Evolutionary conservation across 2,329 filamentous ascomycete species (phyloP), one percentile per base, ranked within the genome.

Genomic region (Seiridium cupressi): DNA sequence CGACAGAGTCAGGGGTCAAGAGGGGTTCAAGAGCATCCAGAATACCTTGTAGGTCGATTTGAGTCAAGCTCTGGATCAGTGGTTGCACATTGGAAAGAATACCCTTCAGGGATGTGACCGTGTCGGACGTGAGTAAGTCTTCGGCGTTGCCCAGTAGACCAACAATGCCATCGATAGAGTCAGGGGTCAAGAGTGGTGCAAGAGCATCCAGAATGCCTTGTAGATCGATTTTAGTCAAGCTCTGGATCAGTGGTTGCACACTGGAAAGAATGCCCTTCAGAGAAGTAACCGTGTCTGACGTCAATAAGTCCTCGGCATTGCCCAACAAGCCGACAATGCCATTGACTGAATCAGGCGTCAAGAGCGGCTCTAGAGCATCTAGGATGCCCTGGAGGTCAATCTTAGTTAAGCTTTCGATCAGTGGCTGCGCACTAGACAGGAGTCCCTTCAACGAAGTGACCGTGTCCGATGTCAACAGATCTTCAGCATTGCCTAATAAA

Each of bases 11-110:
- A 6, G 63, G 61, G 2, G 66, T 73, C 13, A 78, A 62, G 0
- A 78, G 66, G 3, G 76, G 76, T 1, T 62, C 63, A 3, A 76
- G 53, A 3, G 75, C 69, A 10, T 75, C 68, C 0, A 77, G 55
- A 0, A 77, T 61, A 3, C 67, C 65, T 32, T 70, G 60, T 1
- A 77, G 63, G 26, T 76, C 69, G 4, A 76, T 58, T 32, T 73
- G 64, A 8, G 65, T 63, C 2, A 75, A 61, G 3, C 64, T 66
- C 1, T 61, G 62, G 8, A 63, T 60, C 3, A 63, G 55, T 3
- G 60, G 62, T 7, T 60, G 46, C 1, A 51, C 62, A 10, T 58
- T 60, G 18, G 49, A 26, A 18, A 75, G 65, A 0, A 76, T 62
- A 10, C 35, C 44, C 36, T 55, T 55, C 3, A 55, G 38, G 7